These are phyloP conservation scores for Colletotrichum neosansevieriae DNA, from an alignment of 2,329 filamentous ascomycete species.

Conservation along the genomic window DNA sequence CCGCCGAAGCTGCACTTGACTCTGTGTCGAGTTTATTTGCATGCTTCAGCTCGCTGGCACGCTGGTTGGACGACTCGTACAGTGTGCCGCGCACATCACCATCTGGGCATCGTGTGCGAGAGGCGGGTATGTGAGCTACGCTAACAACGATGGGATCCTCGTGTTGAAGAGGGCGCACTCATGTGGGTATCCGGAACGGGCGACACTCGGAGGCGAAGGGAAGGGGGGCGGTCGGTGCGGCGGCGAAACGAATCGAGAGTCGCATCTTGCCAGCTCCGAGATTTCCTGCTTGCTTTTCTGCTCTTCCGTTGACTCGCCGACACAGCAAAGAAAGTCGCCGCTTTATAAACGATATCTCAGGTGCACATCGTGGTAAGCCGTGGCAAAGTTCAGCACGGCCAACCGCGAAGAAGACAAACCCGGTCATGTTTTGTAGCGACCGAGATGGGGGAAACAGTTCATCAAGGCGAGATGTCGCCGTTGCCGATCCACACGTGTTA, in stretches of 20 bases:
- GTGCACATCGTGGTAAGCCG: background rate
- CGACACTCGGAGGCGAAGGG: slow-evolving; percentile 1
- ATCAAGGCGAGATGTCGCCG: slow-evolving; percentile 10
- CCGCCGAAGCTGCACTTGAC: background rate
- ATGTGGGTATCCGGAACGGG: slow-evolving; percentile 18
- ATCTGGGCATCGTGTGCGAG: background rate
- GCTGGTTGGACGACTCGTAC: slow-evolving; percentile 5
- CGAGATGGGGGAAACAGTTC: background rate
- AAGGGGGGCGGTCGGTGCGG: background rate
- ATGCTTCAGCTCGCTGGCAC: background rate
- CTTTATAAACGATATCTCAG: background rate
- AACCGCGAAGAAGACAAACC: background rate
- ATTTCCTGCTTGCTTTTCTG: slow-evolving; percentile 5
- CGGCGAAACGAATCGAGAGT: background rate
- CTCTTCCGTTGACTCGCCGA: background rate
- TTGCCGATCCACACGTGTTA: slow-evolving; percentile 15
- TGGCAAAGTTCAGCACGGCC: background rate
- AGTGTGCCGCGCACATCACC: background rate
- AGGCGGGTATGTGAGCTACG: background rate
- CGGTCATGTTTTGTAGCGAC: background rate
- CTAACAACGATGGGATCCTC: slow-evolving; percentile 6
- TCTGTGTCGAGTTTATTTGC: background rate
- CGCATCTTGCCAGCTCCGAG: background rate
- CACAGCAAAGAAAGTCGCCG: too few relatives aligned
- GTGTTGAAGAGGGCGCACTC: slow-evolving; percentile 15